Base-by-base conservation (phyloP, 192 early-diverging fungal species). In the Linnemannia exigua region DNA sequence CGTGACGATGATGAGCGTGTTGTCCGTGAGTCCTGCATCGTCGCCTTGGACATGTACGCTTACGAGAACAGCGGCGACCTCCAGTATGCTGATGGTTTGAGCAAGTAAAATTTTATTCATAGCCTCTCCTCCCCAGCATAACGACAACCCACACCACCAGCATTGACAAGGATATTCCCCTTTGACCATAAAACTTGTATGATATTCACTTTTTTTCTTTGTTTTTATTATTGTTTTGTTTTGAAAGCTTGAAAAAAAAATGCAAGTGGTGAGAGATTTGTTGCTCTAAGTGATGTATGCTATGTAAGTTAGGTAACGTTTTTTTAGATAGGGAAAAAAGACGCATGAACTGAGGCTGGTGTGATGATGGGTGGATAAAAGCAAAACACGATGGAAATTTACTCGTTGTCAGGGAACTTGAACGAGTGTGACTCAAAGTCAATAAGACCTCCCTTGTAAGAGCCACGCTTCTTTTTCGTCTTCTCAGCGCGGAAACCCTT, bases 381-480 rank as follows among this genome's bases (percentile, higher is more conserved):
- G 37, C n/a, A n/a, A n/a, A 7, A 71, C 38, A 1, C 12, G 2
- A 15, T 61, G 54, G 2, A 63, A 1, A 31, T 58, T 68, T 76
- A 72, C n/a, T 82, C 74, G 35, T 44, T 70, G 28, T 82, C 80
- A 37, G 80, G 80, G 81, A 99, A 98, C 87, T 99, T 99, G 90
- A 97, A 96, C 8, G 95, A 97, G 86, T 97, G 94, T 33, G 95
- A 95, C 46, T 88, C 90, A 71, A 95, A 93, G 76, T 95, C 94
- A 75, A 99, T 99, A 70, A 90, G 84, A 31, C 98, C 98, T 38
- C 98, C 98, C 74, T 95, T 93, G 92, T 99, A 99, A 52, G 95
- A 94, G 33, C 97, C 97, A 70, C 96, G 91, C 93, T 98, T 98
- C 91, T 99, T 99, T 91, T 99, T 99, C 77, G 96, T 96, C 93